phyloP scores from a whole-genome alignment of 2,329 filamentous ascomycete species.

The Proliferodiscus dingleyae region DNA sequence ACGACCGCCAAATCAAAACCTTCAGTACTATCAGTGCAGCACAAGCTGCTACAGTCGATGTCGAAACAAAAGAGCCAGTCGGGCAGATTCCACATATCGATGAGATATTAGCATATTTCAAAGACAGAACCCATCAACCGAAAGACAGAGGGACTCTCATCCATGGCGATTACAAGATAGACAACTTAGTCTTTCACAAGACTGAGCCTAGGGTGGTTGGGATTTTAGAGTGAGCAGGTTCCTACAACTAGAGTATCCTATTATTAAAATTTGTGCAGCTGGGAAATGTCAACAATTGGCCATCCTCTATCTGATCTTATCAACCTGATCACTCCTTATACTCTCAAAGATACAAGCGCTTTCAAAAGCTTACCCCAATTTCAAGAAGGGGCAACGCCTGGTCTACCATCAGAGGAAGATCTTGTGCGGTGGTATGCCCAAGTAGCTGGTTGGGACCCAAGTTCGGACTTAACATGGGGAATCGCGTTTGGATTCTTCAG shows the following conservation, averaged over 20 bases:
- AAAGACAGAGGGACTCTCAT: constrained; percentile 73
- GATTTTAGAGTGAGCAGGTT: constrained; percentile 73
- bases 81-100: constrained; percentile 80
- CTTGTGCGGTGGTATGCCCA: constrained; percentile 62
- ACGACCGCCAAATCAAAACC: constrained; percentile 78
- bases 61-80: constrained; percentile 70
- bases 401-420: constrained; percentile 49
- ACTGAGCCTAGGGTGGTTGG: constrained; percentile 85
- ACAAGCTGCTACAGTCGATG: constrained; percentile 71
- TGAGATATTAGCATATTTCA: constrained; percentile 76
- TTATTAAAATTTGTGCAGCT: constrained; percentile 43
- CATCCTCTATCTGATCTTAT: constrained; percentile 88
- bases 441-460: constrained; percentile 66
- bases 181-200: constrained; percentile 85
- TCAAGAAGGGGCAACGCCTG: constrained; percentile 45
- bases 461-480: constrained; percentile 56
- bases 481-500: constrained; percentile 59
- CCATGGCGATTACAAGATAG: constrained; percentile 96
- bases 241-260: too few relatives aligned
- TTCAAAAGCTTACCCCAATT: constrained; percentile 34
- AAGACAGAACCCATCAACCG: constrained; percentile 63
- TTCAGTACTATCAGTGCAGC: constrained; percentile 73
- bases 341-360: constrained; percentile 22
- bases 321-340: constrained; percentile 62
- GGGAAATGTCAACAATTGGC: constrained; percentile 98